Conservation (phyloP, 2,329 filamentous ascomycete species). For the Claviceps citrina region DNA sequence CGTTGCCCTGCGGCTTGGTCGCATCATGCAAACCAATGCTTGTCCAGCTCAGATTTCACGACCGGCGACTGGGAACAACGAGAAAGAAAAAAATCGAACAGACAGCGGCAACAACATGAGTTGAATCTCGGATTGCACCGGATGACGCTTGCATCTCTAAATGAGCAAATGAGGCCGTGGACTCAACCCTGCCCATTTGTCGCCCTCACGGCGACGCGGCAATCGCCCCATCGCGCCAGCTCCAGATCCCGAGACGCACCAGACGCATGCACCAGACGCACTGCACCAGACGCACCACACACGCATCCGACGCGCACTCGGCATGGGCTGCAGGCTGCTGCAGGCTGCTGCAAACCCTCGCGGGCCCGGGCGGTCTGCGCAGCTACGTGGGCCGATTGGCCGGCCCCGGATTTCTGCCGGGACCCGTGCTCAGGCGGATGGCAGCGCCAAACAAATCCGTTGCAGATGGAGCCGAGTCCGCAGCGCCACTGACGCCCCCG, state of each 20-base stretch:
- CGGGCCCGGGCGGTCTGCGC: no score
- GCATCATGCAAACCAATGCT: slow-evolving; percentile 3
- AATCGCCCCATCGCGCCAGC: no score
- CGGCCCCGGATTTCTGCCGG: slow-evolving; percentile 5
- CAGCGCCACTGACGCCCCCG: no score
- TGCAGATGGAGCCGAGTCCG: no score
- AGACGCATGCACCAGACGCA: no score
- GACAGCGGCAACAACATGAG: not conserved
- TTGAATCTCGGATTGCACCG: not conserved
- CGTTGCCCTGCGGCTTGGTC: not conserved
- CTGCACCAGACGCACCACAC: no score
- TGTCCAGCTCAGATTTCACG: not conserved
- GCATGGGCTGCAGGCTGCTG: no score
- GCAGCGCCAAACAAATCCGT: no score
- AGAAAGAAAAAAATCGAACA: not conserved
- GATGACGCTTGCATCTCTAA: not conserved
- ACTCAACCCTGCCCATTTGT: not conserved
- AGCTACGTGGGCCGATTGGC: slow-evolving; percentile 3
- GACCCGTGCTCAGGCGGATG: slow-evolving; percentile 4
- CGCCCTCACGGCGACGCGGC: not conserved
- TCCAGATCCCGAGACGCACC: not conserved
- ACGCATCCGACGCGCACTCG: no score
- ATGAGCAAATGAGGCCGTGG: not conserved
- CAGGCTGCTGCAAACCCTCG: no score
- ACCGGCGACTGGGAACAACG: not conserved